These are phyloP conservation scores for Alternaria dauci DNA, from an alignment of 2,329 filamentous ascomycete genomes.

Conservation along the genomic window DNA sequence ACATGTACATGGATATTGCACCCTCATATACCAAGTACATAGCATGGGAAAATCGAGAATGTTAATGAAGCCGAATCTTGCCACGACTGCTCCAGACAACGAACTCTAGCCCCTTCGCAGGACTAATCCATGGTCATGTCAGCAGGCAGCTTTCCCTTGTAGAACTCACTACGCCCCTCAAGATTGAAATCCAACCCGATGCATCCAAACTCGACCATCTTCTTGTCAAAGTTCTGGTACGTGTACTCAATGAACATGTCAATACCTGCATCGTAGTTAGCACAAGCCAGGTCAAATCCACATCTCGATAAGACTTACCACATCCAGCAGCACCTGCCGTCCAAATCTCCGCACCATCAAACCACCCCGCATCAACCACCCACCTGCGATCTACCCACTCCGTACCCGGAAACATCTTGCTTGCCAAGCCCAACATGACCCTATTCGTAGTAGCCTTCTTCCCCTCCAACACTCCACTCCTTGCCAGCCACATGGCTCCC, in stretches of 20 bases:
- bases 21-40: slow-evolving; percentile 18
- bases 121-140: not conserved
- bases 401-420: slow-evolving; percentile 40
- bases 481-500: slow-evolving; percentile 53
- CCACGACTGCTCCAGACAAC: too few species aligned
- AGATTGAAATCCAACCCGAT: slow-evolving; percentile 27
- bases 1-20: slow-evolving; percentile 13
- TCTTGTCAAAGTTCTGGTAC: slow-evolving; percentile 28
- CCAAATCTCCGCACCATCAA: slow-evolving; percentile 51
- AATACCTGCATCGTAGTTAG: slow-evolving; percentile 27
- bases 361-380: slow-evolving; percentile 44
- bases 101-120: not conserved
- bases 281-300: not conserved
- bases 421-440: slow-evolving; percentile 36
- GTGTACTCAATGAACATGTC: slow-evolving; percentile 38
- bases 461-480: slow-evolving; percentile 48
- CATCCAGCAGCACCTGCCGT: slow-evolving; percentile 51
- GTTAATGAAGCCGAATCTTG: slow-evolving; percentile 4
- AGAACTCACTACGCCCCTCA: slow-evolving; percentile 24
- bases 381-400: slow-evolving; percentile 54
- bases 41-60: slow-evolving; percentile 17
- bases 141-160: slow-evolving; percentile 13
- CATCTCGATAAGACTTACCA: slow-evolving; percentile 33
- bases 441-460: slow-evolving; percentile 54
- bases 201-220: slow-evolving; percentile 25